phyloP scores from a whole-genome alignment of 2,329 filamentous ascomycete species.

The Blumeriella jaapii region DNA sequence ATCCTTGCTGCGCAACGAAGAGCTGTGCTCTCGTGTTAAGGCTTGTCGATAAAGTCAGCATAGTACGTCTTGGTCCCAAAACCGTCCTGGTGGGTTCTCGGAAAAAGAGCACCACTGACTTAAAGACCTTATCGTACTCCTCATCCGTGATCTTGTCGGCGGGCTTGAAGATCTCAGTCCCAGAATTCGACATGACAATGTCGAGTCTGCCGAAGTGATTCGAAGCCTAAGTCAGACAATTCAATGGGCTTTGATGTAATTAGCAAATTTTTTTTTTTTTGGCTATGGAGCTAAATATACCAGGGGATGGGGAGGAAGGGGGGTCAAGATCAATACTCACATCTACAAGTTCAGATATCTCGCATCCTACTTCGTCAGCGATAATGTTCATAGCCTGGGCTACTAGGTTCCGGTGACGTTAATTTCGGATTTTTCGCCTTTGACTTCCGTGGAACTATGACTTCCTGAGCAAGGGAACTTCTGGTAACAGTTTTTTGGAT shows the following conservation, averaged over 20 bases:
- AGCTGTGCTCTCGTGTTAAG: slow-evolving; percentile 60
- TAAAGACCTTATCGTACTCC: slow-evolving; percentile 37
- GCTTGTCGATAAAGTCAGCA: too few relatives aligned
- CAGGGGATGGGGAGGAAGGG: too few relatives aligned
- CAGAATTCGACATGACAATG: slow-evolving; percentile 24
- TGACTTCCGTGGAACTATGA: neutral
- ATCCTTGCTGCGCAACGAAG: slow-evolving; percentile 66
- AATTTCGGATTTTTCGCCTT: slow-evolving; percentile 1
- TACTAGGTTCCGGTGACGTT: slow-evolving; percentile 4
- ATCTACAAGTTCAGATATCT: slow-evolving; percentile 42
- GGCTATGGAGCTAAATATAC: too few relatives aligned
- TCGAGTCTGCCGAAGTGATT: slow-evolving; percentile 22
- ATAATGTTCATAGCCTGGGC: slow-evolving; percentile 40
- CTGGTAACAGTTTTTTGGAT: neutral
- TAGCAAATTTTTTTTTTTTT: too few relatives aligned
- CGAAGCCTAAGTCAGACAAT: slow-evolving; percentile 19
- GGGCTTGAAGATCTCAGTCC: slow-evolving; percentile 21
- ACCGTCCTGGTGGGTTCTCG: too few relatives aligned
- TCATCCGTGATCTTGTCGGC: slow-evolving; percentile 23
- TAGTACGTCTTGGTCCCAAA: too few relatives aligned
- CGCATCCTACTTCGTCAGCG: slow-evolving; percentile 43
- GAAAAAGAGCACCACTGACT: too few relatives aligned
- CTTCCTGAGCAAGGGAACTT: neutral
- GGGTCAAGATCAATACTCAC: too few relatives aligned
- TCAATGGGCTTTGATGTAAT: too few relatives aligned